These are phyloP conservation scores for Trichoderma koningiopsis DNA, from an alignment of 2,329 filamentous ascomycete species.

Conservation along the genomic window DNA sequence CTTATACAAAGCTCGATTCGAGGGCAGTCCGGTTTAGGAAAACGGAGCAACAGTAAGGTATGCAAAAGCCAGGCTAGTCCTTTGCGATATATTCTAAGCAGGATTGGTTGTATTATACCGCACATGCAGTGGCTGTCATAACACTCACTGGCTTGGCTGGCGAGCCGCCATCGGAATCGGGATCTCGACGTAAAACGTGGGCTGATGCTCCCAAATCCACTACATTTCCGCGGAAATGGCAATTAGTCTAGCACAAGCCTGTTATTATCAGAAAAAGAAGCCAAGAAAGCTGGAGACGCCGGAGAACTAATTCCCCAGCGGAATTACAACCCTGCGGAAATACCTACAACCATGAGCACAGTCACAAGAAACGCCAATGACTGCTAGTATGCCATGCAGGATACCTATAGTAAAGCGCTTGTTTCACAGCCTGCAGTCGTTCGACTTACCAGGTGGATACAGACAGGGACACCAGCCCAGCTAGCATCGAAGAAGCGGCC, in stretches of 20 bases:
- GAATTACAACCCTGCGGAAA: not conserved
- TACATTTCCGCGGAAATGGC: slow-evolving; percentile 8
- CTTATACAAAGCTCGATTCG: not conserved
- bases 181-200: not conserved
- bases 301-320: not conserved
- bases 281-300: not conserved
- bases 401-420: not conserved
- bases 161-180: not conserved
- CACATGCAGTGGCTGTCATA: not conserved
- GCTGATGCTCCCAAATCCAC: not conserved
- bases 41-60: too few species aligned
- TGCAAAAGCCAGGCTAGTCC: not conserved
- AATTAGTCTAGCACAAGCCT: not conserved
- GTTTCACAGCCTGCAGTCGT: not conserved
- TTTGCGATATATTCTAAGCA: not conserved
- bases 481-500: not conserved
- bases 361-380: not conserved
- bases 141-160: not conserved
- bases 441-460: slow-evolving; percentile 4
- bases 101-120: not conserved
- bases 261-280: not conserved
- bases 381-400: not conserved
- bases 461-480: not conserved
- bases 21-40: not conserved
- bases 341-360: not conserved